Conservation (phyloP, 225 moss, liverwort and hornwort species). For the Straminergon stramineum region DNA sequence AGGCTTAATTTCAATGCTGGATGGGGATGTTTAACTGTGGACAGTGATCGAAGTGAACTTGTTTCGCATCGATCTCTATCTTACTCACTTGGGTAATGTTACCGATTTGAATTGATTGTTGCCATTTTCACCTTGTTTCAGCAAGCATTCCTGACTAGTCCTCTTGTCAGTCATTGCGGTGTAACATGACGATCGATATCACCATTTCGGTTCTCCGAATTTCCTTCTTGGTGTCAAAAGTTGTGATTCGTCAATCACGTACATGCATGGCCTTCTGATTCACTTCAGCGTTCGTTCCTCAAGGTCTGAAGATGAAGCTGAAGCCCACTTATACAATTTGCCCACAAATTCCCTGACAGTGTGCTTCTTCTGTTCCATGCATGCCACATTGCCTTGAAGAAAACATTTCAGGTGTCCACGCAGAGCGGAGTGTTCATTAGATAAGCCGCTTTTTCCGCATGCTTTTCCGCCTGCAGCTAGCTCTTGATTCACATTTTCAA, state of each 20-base stretch:
- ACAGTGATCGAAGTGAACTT: neutral
- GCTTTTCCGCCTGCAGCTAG: neutral
- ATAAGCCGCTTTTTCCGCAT: neutral
- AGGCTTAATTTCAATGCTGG: neutral
- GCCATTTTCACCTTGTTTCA: neutral
- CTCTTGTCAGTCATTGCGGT: no score
- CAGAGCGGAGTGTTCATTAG: neutral
- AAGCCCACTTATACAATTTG: neutral
- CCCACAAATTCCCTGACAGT: neutral
- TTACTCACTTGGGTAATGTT: no score
- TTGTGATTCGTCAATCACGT: neutral
- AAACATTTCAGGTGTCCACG: neutral
- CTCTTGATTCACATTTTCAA: neutral
- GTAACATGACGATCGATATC: neutral
- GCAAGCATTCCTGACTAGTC: neutral
- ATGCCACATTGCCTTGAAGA: neutral
- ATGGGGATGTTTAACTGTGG: neutral
- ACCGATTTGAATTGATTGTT: neutral
- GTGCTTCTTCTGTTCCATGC: neutral
- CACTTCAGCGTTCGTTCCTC: neutral
- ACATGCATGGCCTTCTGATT: neutral
- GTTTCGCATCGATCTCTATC: neutral
- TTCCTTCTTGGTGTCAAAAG: neutral
- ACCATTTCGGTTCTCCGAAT: neutral
- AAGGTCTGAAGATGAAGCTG: no score